A percentile compares a stretch with the other conserved stretches of the same genome.
Conservation (phyloP, 306 rosid species). For the Castanopsis chinensis region DNA sequence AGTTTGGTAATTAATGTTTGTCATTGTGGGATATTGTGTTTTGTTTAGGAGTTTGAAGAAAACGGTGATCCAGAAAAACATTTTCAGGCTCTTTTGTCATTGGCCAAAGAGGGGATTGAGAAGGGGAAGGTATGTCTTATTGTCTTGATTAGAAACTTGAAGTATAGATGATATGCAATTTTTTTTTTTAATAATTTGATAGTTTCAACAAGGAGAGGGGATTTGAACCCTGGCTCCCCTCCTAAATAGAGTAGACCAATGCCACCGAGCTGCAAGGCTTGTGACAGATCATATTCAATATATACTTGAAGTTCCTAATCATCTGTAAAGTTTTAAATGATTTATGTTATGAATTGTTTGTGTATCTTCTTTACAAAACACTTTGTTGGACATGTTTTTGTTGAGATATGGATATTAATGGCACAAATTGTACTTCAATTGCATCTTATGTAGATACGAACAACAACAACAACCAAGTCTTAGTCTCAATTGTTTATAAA, state of each 20-base stretch:
- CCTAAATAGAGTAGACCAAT: too few relatives aligned
- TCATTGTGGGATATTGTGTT: conserved; percentile 23
- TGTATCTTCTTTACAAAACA: neutral
- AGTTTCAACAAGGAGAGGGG: too few relatives aligned
- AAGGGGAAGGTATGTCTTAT: conserved; percentile 73
- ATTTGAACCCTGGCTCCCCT: too few relatives aligned
- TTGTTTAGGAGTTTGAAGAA: conserved; percentile 81
- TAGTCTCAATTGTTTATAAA: too few relatives aligned
- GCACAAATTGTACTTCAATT: neutral
- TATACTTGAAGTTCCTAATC: too few relatives aligned
- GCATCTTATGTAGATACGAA: neutral
- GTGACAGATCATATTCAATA: too few relatives aligned
- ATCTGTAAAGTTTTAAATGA: neutral
- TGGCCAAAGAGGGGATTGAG: conserved; percentile 86
- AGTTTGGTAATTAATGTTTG: conserved; percentile 26
- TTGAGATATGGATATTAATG: neutral
- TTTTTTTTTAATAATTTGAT: too few relatives aligned
- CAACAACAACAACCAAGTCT: too few relatives aligned
- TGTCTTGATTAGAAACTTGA: neutral
- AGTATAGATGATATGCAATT: neutral
- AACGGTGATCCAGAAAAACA: conserved; percentile 87
- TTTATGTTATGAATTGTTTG: neutral
- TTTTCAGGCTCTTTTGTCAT: conserved; percentile 79
- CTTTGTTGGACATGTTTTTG: neutral
- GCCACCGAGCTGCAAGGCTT: too few relatives aligned